Evolutionary conservation across 306 rosid species (phyloP).

Genomic region (Styphnolobium japonicum): DNA sequence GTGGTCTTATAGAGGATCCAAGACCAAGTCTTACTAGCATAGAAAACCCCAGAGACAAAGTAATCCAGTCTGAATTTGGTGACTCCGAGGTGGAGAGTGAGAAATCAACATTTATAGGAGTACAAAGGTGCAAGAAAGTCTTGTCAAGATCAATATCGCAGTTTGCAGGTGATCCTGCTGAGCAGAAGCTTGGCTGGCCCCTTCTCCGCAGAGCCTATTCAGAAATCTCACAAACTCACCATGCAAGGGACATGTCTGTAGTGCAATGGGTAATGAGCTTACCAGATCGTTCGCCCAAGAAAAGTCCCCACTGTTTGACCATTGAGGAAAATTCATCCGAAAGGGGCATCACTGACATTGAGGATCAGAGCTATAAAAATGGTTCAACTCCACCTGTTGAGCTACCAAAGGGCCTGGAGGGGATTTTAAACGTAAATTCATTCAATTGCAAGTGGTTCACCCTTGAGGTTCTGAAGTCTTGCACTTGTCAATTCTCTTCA

Average conservation of each 20-base stretch:
- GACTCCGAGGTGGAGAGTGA: slow-evolving; percentile 42
- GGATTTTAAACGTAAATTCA: slow-evolving; percentile 41
- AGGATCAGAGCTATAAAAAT: slow-evolving; percentile 32
- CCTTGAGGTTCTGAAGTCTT: slow-evolving; percentile 59
- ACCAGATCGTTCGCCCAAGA: slow-evolving; percentile 73
- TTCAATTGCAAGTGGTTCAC: slow-evolving; percentile 61
- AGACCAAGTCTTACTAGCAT: slow-evolving; percentile 52
- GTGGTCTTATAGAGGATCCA: slow-evolving; percentile 45
- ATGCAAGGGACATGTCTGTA: slow-evolving; percentile 61
- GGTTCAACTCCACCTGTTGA: slow-evolving; percentile 37
- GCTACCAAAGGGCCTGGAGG: slow-evolving; percentile 46
- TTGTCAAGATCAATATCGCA: slow-evolving; percentile 38
- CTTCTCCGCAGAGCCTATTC: slow-evolving; percentile 48
- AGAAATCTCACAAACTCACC: slow-evolving; percentile 25
- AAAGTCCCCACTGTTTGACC: slow-evolving; percentile 42
- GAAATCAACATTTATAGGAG: slow-evolving; percentile 20
- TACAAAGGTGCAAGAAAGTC: slow-evolving; percentile 13
- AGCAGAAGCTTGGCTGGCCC: slow-evolving; percentile 82
- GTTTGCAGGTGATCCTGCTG: slow-evolving; percentile 34
- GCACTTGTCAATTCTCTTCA: slow-evolving; percentile 73
- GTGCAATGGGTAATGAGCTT: slow-evolving; percentile 91
- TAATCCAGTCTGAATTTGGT: slow-evolving; percentile 42
- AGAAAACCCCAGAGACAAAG: slow-evolving; percentile 14
- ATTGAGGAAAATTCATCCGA: slow-evolving; percentile 32
- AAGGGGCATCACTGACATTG: slow-evolving; percentile 35